Conservation (phyloP, 805 yeast genomes). For the Saccharomycopsis malanga region DNA sequence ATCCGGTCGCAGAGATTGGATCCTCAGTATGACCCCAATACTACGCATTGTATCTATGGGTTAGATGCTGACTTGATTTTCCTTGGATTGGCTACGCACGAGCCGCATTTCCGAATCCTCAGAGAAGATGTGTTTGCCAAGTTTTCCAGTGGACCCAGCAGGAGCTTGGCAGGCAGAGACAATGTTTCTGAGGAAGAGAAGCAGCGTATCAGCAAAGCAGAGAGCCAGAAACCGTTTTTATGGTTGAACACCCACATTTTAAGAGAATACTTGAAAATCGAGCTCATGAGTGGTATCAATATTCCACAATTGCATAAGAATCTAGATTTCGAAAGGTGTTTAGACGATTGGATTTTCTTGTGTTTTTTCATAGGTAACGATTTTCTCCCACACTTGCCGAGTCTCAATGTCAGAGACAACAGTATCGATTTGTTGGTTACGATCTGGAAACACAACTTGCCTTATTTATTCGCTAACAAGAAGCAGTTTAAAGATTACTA, state of each 20-base stretch:
- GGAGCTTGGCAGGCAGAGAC: conserved; percentile 39
- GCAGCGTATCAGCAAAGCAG: conserved; percentile 30
- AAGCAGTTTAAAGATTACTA: conserved; percentile 41
- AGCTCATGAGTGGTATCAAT: conserved; percentile 37
- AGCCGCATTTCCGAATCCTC: conserved; percentile 88
- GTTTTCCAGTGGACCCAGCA: conserved; percentile 28
- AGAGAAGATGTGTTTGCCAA: conserved; percentile 96
- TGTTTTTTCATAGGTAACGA: conserved; percentile 98
- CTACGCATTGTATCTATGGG: conserved; percentile 94
- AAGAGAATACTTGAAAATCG: conserved; percentile 82
- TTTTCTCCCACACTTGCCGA: conserved; percentile 93
- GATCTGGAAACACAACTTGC: conserved; percentile 75
- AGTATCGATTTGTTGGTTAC: conserved; percentile 76
- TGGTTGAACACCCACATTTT: conserved; percentile 89
- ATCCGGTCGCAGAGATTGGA: conserved; percentile 84
- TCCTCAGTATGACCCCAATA: conserved; percentile 84
- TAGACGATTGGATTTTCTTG: conserved; percentile 98
- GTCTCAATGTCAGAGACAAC: conserved; percentile 89
- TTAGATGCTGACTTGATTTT: conserved; percentile 96
- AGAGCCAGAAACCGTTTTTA: conserved; percentile 68
- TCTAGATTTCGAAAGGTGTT: conserved; percentile 88
- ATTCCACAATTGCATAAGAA: conserved; percentile 63
- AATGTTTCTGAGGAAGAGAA: conserved; percentile 56
- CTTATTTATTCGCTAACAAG: conserved; percentile 29
- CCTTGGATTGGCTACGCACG: conserved; percentile 94